Conservation (phyloP, 768 basidiomycete genomes). For the Pulveroboletus sp. region DNA sequence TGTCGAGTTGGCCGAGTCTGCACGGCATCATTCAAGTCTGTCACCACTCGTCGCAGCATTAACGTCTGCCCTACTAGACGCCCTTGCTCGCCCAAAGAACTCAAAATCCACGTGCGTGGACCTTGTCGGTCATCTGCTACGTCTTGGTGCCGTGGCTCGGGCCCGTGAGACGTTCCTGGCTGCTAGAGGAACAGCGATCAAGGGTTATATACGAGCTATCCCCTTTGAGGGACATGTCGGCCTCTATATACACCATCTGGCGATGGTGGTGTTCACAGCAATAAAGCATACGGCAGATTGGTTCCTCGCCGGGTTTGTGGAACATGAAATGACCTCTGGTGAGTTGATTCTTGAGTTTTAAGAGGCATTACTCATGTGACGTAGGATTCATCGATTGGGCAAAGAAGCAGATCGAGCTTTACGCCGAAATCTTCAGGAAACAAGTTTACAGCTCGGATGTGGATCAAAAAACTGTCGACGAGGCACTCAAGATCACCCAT, state of each 20-base stretch:
- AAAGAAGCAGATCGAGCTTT: slow-evolving; percentile 77
- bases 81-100: slow-evolving; percentile 72
- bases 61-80: slow-evolving; percentile 64
- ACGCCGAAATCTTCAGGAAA: slow-evolving; percentile 80
- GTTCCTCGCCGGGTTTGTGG: slow-evolving; percentile 94
- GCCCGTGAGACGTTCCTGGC: slow-evolving; percentile 82
- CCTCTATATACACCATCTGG: slow-evolving; percentile 82
- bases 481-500: slow-evolving; percentile 74
- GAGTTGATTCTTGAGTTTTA: slow-evolving; percentile 27
- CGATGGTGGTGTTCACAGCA: slow-evolving; percentile 87
- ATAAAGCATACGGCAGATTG: slow-evolving; percentile 98
- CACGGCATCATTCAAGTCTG: slow-evolving; percentile 65
- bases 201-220: slow-evolving; percentile 79
- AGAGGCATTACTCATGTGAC: neutral
- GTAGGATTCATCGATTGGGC: slow-evolving; percentile 95
- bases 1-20: slow-evolving; percentile 80
- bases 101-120: slow-evolving; percentile 72
- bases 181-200: slow-evolving; percentile 73
- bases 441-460: slow-evolving; percentile 89
- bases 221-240: slow-evolving; percentile 86
- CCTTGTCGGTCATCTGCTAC: slow-evolving; percentile 69
- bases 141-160: slow-evolving; percentile 71
- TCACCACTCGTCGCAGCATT: slow-evolving; percentile 65
- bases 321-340: slow-evolving; percentile 94
- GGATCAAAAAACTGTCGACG: slow-evolving; percentile 66